Base-by-base conservation (phyloP, 257 asterid species). In the Gentiana macrophylla region DNA sequence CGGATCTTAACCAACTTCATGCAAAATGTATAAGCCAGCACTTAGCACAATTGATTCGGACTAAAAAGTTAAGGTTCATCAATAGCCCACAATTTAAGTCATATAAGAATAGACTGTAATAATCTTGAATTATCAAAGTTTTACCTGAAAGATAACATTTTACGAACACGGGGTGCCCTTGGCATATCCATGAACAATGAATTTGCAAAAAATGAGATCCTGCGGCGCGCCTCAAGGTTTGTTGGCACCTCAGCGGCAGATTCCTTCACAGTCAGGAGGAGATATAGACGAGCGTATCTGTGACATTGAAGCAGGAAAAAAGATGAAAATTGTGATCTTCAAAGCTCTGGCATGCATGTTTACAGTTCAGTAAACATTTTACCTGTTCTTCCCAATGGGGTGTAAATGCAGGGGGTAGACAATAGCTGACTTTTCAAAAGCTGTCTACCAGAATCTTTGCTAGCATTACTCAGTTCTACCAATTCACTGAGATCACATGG, bases 351-450 rank as follows among this genome's bases (percentile, higher is more conserved):
- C 6, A 47, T 5, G 55, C 36, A 35, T 15, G 6, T n/a, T 32
- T 43, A 57, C 44, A 33, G 50, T 49, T 49, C 1, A n/a, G 24
- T 2, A 4, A 60, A 10, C 44, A 13, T 10, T 41, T 32, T 73
- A 87, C 98, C 97, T 92, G 97, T 62, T 92, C 98, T 59, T 81
- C 94, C 98, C 97, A 92, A 64, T 88, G 98, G 66, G 98, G 82
- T 63, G 95, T 79, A 72, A 67, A 67, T 55, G 76, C 79, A 34
- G 94, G 97, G 97, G 97, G 82, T 71, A 90, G 50, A 67, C 76
- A 63, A 85, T 83, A 41, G 81, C 81, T 55, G 75, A 65, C 61
- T 70, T 88, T 51, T 83, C 85, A 70, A 87, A 63, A 84, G 92
- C 71, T 91, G 98, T 37, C 79, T 86, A 61, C 94, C 96, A 63